phyloP scores from a whole-genome alignment of 2,329 filamentous ascomycete genomes.

The Botrytis fragariae region DNA sequence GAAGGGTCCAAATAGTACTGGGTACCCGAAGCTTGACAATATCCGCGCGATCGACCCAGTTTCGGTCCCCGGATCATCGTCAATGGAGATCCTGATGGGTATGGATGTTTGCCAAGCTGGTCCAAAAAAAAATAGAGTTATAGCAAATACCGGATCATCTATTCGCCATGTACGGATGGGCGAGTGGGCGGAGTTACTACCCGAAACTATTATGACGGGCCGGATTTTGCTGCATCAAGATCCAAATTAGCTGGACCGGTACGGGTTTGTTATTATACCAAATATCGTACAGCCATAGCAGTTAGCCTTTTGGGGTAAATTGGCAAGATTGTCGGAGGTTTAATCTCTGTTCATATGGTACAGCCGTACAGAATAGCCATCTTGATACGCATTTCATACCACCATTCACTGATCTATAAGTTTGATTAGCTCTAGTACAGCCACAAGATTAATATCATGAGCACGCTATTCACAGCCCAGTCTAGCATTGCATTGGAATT shows the following conservation, averaged over 20 bases:
- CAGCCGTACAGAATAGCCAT: not conserved
- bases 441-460: not conserved
- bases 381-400: no score
- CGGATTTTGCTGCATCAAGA: not conserved
- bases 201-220: not conserved
- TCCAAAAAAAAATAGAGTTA: not conserved
- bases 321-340: not conserved
- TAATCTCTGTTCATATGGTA: not conserved
- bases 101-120: not conserved
- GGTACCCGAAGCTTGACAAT: not conserved
- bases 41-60: not conserved
- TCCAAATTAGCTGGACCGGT: not conserved
- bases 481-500: not conserved
- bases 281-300: not conserved
- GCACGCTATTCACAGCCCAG: not conserved
- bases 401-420: not conserved
- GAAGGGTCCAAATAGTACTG: not conserved
- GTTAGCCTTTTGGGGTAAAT: not conserved
- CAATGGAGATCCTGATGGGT: not conserved
- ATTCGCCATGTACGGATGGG: not conserved
- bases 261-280: not conserved
- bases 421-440: not conserved
- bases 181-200: no score
- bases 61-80: not conserved
- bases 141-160: not conserved